These are phyloP conservation scores for Candida pseudocylindracea DNA, from an alignment of 1,139 yeast species.

Conservation along the genomic window DNA sequence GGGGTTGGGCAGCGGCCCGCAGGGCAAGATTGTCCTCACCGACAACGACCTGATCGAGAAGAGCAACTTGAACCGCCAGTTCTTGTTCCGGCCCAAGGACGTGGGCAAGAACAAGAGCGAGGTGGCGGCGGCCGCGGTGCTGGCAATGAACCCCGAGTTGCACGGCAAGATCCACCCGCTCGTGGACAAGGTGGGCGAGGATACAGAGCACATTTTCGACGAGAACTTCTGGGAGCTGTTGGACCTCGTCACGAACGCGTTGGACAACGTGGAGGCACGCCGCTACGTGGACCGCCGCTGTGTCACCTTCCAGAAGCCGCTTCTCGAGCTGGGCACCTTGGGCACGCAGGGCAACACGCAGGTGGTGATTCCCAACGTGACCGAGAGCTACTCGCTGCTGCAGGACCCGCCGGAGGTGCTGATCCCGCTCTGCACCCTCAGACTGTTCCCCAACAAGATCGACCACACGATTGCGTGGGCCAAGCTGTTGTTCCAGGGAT, in stretches of 20 bases:
- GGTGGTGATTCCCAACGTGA: constrained; percentile 78
- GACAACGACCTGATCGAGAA: constrained; percentile 93
- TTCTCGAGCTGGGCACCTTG: constrained; percentile 88
- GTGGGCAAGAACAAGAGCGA: constrained; percentile 85
- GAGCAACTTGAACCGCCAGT: constrained; percentile 89
- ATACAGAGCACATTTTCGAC: constrained; percentile 70
- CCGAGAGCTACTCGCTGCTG: constrained; percentile 89
- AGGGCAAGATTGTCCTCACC: constrained; percentile 68
- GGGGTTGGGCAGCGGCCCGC: constrained; percentile 84
- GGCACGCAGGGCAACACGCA: constrained; percentile 98
- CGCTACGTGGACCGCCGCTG: constrained; percentile 95
- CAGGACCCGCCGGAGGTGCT: constrained; percentile 98
- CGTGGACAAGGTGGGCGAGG: constrained; percentile 82
- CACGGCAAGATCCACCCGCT: constrained; percentile 53
- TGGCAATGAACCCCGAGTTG: constrained; percentile 67
- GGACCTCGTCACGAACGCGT: constrained; percentile 85
- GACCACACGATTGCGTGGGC: constrained; percentile 99
- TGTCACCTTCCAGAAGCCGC: constrained; percentile 76
- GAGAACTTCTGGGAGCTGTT: constrained; percentile 72
- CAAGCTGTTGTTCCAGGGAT: constrained; percentile 85
- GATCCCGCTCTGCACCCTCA: constrained; percentile 87
- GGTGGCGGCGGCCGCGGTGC: constrained; percentile 74
- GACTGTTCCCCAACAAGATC: constrained; percentile 94
- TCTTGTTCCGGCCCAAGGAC: constrained; percentile 80
- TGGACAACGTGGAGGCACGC: constrained; percentile 95